Evolutionary conservation across 1,284 basidiomycete genomes (phyloP).

Genomic region (Sutorius eximius): DNA sequence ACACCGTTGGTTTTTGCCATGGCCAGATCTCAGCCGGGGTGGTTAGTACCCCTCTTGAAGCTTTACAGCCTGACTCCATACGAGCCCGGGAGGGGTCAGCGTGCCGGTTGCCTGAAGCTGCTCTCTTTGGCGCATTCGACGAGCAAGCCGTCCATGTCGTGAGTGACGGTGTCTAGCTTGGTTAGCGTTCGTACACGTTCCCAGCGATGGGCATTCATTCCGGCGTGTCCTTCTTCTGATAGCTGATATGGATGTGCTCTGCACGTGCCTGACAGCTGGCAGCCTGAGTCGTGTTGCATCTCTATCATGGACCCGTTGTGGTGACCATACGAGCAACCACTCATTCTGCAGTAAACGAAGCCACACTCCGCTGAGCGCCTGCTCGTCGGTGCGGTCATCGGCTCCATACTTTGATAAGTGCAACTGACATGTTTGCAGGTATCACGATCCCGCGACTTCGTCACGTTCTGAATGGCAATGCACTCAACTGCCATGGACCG

Average conservation of each 20-base stretch:
- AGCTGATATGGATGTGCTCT: background rate
- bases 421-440: background rate
- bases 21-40: background rate
- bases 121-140: background rate
- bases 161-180: background rate
- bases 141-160: background rate
- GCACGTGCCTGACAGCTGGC: slow-evolving; percentile 6
- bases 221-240: background rate
- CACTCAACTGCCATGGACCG: background rate
- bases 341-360: background rate
- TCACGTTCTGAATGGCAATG: background rate
- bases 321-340: background rate
- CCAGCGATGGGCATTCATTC: background rate
- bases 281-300: too few species aligned
- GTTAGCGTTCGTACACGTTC: background rate
- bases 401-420: background rate
- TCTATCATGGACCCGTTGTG: background rate
- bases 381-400: background rate
- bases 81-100: background rate
- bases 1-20: background rate
- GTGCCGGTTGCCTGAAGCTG: background rate
- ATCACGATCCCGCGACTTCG: background rate
- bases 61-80: background rate
- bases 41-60: background rate
- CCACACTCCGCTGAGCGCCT: background rate